A percentile compares a stretch with the other conserved stretches of the same genome.
These are phyloP conservation scores for Phylloporus sp. DNA, from an alignment of 1,284 basidiomycete genomes.

Conservation along the genomic window DNA sequence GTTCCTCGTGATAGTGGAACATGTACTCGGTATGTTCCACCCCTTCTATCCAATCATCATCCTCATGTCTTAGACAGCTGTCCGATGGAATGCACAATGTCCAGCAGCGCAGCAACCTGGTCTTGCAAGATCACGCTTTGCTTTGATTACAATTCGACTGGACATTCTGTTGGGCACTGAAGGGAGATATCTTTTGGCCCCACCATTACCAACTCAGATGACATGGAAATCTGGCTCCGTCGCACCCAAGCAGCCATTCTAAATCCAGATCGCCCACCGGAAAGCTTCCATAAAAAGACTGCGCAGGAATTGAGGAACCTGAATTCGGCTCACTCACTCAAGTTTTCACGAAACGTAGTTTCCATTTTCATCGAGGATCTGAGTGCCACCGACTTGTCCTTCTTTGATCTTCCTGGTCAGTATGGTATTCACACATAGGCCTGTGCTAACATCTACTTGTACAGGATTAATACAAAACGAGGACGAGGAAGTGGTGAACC, in stretches of 20 bases:
- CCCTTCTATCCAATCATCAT: not conserved
- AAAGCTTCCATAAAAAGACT: constrained; percentile 41
- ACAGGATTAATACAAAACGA: constrained; percentile 62
- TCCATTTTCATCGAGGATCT: constrained; percentile 52
- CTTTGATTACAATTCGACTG: constrained; percentile 41
- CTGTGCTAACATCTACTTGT: constrained; percentile 5
- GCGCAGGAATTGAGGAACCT: constrained; percentile 35
- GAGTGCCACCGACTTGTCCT: constrained; percentile 48
- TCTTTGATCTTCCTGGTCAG: constrained; percentile 55
- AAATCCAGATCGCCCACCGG: constrained; percentile 40
- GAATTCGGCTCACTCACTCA: constrained; percentile 22
- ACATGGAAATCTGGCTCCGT: constrained; percentile 57
- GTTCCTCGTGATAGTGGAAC: constrained; percentile 63
- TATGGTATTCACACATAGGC: not conserved
- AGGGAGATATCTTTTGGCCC: constrained; percentile 41
- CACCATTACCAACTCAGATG: constrained; percentile 40
- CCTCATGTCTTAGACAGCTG: constrained; percentile 43
- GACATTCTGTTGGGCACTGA: constrained; percentile 20
- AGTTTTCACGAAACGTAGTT: constrained; percentile 64
- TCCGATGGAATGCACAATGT: constrained; percentile 60
- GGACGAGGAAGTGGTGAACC: constrained; percentile 42
- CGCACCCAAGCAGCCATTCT: constrained; percentile 65
- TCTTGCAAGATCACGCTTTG: constrained; percentile 54
- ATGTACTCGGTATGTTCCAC: constrained; percentile 51
- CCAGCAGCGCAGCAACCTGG: constrained; percentile 47